Evolutionary conservation across 1,284 basidiomycete genomes (phyloP), one percentile per base, ranked within the genome.

Genomic region (Melanopsichium pennsylvanicum): DNA sequence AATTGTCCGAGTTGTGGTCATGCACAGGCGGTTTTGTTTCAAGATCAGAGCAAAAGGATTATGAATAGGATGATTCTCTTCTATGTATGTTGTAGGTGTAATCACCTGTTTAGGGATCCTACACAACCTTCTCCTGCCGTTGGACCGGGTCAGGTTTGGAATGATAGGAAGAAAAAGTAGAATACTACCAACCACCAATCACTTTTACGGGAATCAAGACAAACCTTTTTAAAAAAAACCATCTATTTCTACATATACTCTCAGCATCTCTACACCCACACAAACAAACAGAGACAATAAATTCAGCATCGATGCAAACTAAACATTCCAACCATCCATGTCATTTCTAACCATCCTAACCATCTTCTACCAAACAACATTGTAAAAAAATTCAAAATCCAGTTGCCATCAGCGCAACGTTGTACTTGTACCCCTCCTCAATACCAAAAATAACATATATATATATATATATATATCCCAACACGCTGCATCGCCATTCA

Each of bases 51-150:
- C 40, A 81, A 81, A 51, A 60, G 79, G 21, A 72, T 71, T 9
- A 50, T 70, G 36, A 81, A 81, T 39, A 60, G 78, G 38, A 79
- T 79, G 77, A 79, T 73, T 36, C 56, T 76, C 15, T 80, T 80
- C 64, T 79, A 76, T 48, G 76, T 78, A 11, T 79, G 78, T 50
- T 72, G 66, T 25, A 58, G 57, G 21, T 79, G 78, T 55, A 77
- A 78, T 42, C 61, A 72, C 40, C 46, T 78, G 19, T 79, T 79
- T 41, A 62, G 60, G 22, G 77, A 79, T 57, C 68, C 68, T 1
- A 19, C 54, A 7, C 57, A 62, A 27, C 49, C 36, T 4, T 51
- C 68, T 2, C 68, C 68, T 2, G 23, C 23, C 8, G 62, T 37
- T 2, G 67, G 60, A 0, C 67, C 67, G 8, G 67, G 67, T 15